Conservation (phyloP, 129 eudicot genomes). For the Flaveria ramosissima region DNA sequence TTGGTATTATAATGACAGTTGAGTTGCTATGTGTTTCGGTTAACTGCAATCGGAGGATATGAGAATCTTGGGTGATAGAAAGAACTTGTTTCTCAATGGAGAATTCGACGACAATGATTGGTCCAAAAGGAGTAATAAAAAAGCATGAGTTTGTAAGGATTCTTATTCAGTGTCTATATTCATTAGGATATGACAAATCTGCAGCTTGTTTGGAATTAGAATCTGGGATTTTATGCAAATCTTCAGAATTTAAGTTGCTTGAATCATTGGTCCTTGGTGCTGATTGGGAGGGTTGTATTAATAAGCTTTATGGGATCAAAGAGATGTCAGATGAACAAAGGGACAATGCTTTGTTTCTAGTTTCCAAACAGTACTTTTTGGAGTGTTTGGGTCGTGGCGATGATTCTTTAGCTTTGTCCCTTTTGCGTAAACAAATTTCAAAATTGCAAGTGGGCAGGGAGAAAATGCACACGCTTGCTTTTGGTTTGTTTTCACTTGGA, state of each 20-base stretch:
- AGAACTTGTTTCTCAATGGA: conserved; percentile 46
- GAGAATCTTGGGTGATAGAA: conserved; percentile 38
- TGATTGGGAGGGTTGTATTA: conserved; percentile 71
- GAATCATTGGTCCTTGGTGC: conserved; percentile 58
- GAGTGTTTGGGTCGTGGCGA: conserved; percentile 75
- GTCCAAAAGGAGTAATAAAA: conserved; percentile 65
- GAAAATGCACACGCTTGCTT: conserved; percentile 71
- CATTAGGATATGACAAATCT: conserved; percentile 66
- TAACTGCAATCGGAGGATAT: conserved; percentile 26
- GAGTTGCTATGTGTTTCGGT: conserved; percentile 22
- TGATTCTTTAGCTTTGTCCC: conserved; percentile 53
- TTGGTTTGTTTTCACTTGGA: conserved; percentile 53
- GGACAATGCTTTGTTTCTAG: conserved; percentile 69
- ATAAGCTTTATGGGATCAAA: conserved; percentile 45
- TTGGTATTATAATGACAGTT: conserved; percentile 21
- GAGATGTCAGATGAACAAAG: conserved; percentile 68
- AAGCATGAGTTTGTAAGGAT: conserved; percentile 73
- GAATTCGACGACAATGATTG: conserved; percentile 42
- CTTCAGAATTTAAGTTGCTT: conserved; percentile 55
- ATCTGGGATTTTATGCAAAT: conserved; percentile 62
- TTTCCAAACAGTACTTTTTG: conserved; percentile 63
- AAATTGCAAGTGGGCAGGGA: conserved; percentile 57
- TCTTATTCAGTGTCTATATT: conserved; percentile 73
- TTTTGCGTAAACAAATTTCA: conserved; percentile 64
- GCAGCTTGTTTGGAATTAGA: conserved; percentile 85